Base-by-base conservation (phyloP, 2,329 filamentous ascomycete genomes). In the Xylariaceae sp. region DNA sequence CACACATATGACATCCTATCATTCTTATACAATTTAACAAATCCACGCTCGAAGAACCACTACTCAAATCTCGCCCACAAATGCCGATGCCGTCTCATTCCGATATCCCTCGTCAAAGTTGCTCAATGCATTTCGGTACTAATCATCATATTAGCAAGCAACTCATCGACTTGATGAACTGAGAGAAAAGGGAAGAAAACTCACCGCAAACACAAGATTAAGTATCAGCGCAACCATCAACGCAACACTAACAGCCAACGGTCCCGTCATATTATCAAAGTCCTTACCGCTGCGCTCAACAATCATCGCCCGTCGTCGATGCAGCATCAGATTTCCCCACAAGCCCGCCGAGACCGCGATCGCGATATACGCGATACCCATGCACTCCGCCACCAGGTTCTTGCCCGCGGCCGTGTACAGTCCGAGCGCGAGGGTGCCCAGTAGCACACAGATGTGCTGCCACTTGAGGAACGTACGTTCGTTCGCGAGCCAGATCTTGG, bases 381-480 rank as follows among this genome's bases (percentile, higher is more conserved):
- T 85, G 44, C 79, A 78, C 67, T 89, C 82, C 0, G 91, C 92
- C 37, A 96, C 74, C n/a, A 79, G 78, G 73, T 95, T 90, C 66
- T 87, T 78, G 5, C 90, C 89, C 0, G 92, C 92, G 0, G 93
- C 91, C 67, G 96, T 93, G 77, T 93, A 97, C 34, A 99, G 78
- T 18, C 88, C 90, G 10, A 99, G 78, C 0, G 90, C 90, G 35
- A 99, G 77, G 18, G 88, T 87, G 44, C 92, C 92, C 23, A 99
- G 85, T 11, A 99, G 81, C 53, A 99, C 85, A 62, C 86, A 88
- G 69, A 99, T 92, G 74, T 97, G 92, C 78, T 97, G 90, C 94
- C 94, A 99, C 75, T 97, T 97, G 74, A 99, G 88, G 73, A 97
- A 99, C 0, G 94, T 99, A 62, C 94, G 88, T 77, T 99, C 93